Percentiles rank a stretch among this genome's conserved stretches.
These are phyloP conservation scores for Hura crepitans DNA, from an alignment of 441 rosid genomes.

Conservation along the genomic window DNA sequence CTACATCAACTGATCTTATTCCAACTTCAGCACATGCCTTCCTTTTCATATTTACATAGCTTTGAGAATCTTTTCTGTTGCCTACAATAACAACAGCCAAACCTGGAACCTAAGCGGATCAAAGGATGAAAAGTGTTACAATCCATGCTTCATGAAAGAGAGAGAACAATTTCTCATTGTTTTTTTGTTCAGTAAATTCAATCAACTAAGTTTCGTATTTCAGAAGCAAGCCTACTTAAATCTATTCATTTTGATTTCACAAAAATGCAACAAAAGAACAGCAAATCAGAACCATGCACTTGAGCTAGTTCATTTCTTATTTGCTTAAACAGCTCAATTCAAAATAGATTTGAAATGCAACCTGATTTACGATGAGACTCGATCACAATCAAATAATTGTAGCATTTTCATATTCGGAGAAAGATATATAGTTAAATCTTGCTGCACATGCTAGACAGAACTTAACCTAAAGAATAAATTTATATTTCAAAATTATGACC, in stretches of 20 bases:
- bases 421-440: not conserved
- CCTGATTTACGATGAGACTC: not conserved
- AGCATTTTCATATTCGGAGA: not conserved
- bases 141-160: not conserved
- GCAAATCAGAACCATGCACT: not conserved
- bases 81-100: conserved; percentile 87
- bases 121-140: not conserved
- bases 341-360: not conserved
- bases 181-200: not conserved
- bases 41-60: conserved; percentile 85
- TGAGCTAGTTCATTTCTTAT: not conserved
- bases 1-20: conserved; percentile 64
- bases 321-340: too few species aligned
- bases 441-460: not conserved
- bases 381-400: not conserved
- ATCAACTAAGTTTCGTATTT: not conserved
- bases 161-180: not conserved
- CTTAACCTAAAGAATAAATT: too few species aligned
- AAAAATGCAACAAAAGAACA: not conserved
- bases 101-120: conserved; percentile 63
- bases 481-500: too few species aligned
- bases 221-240: not conserved
- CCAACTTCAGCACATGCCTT: conserved; percentile 93
- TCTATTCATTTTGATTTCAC: not conserved
- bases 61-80: conserved; percentile 69